Evolutionary conservation across 208 protist species (phyloP), one percentile per base, ranked within the genome.

Genomic region (Crithidia mellificae): DNA sequence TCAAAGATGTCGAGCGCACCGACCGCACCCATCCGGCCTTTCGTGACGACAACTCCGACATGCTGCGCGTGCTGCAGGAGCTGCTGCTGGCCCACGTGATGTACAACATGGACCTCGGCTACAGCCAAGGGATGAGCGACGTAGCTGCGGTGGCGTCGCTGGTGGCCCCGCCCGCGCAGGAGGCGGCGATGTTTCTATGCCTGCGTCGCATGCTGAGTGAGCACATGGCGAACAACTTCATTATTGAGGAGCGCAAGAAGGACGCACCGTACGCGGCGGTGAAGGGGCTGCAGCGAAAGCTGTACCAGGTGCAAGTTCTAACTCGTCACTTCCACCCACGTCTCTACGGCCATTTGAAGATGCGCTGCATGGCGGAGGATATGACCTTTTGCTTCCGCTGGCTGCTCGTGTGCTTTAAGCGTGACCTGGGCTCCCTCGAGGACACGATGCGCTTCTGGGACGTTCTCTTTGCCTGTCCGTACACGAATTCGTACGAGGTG

Each of bases 91-190:
- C 87, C 8, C 84, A 97, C 69, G 78, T 83, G 25, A 88, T 96
- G 76, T 83, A 85, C 49, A 92, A 98, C 74, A 94, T 97, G 80
- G 94, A 98, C 54, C 72, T 95, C n/a, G 87, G 89, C 47, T 98
- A 98, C 78, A 88, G 81, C 36, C 91, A 97, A 56, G 89, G 89
- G 29, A 97, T 98, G 94, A 91, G 83, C 54, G 94, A 98, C 63
- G 68, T 96, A 0, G 77, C 89, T 2, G 79, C 87, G 5, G 59
- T 91, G 14, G 73, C 88, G 43, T 67, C 83, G 49, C 62, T 90
- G 20, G 62, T 92, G 11, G 64, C 87, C 25, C 34, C 80, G 20
- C 61, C 36, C 0, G 43, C 62, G 0, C 12, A 41, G 7, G 77
- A 75, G 63, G 53, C 68, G n/a, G 54, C 62, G 24, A 50, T 65